Percentiles rank a stretch among this genome's conserved stretches.
phyloP scores from a whole-genome alignment of 306 rosid genomes.

The Cicer cuneatum region DNA sequence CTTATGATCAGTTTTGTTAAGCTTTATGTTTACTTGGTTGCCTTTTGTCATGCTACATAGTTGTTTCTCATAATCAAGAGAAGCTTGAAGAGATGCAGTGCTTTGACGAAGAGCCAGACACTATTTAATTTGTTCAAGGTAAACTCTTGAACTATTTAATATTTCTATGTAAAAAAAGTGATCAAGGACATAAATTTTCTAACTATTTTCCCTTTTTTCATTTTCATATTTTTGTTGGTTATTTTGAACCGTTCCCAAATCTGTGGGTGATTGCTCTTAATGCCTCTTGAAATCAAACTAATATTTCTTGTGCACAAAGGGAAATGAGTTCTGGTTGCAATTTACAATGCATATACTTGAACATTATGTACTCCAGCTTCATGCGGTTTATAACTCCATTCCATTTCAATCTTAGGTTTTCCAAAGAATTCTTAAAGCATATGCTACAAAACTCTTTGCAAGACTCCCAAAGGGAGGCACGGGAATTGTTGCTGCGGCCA shows the following conservation, averaged over 20 bases:
- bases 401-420: conserved; percentile 72
- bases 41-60: conserved; percentile 56
- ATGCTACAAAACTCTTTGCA: conserved; percentile 85
- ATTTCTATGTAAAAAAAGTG: conserved; percentile 32
- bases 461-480: conserved; percentile 98
- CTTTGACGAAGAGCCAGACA: conserved; percentile 98
- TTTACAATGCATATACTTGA: conserved; percentile 28
- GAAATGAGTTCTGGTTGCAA: conserved; percentile 32
- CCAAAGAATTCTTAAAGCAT: conserved; percentile 92
- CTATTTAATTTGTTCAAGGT: conserved; percentile 90
- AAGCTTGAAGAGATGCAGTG: conserved; percentile 96
- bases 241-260: conserved; percentile 32
- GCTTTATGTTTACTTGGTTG: conserved; percentile 35
- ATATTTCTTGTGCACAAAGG: conserved; percentile 20
- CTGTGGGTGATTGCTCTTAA: conserved; percentile 24
- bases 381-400: conserved; percentile 26
- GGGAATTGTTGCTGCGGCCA: conserved; percentile 99
- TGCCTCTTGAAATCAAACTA: conserved; percentile 8
- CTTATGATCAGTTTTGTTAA: conserved; percentile 5
- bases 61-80: conserved; percentile 97
- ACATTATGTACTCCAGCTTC: conserved; percentile 37
- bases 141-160: conserved; percentile 42
- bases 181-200: conserved; percentile 18
- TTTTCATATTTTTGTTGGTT: conserved; percentile 16
- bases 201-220: not conserved